These are phyloP conservation scores for Musa acuminata DNA, from an alignment of 176 grass and related monocot species.

Conservation along the genomic window DNA sequence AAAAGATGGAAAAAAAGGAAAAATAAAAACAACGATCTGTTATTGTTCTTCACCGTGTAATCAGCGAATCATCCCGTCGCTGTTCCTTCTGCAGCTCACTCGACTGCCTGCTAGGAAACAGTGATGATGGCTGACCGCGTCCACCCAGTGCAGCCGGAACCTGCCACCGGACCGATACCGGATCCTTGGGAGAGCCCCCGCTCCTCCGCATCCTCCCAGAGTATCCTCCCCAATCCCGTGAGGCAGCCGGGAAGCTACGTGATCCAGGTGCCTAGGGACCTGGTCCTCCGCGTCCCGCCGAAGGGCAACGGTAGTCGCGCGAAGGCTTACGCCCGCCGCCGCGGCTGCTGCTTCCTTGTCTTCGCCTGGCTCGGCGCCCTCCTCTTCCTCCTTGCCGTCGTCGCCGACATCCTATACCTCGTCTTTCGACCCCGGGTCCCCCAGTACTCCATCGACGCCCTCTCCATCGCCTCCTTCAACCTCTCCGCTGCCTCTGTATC, in stretches of 20 bases:
- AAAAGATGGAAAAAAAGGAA: too few species aligned
- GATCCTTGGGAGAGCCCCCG: background rate
- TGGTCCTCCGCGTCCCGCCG: conserved; percentile 55
- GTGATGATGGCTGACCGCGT: conserved; percentile 20
- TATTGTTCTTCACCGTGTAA: too few species aligned
- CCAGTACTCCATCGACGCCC: conserved; percentile 33
- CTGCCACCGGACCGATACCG: background rate
- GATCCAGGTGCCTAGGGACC: conserved; percentile 70
- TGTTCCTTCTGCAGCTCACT: background rate
- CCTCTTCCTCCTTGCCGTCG: background rate
- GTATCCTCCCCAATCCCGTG: background rate
- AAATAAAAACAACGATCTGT: too few species aligned
- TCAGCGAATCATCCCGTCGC: too few species aligned
- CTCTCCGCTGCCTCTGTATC: conserved; percentile 7
- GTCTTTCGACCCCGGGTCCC: conserved; percentile 56
- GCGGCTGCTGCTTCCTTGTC: background rate
- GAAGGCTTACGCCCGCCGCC: conserved; percentile 34
- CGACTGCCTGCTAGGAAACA: background rate
- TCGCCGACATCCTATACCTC: conserved; percentile 17
- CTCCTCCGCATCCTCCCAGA: background rate
- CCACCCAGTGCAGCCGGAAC: conserved; percentile 7
- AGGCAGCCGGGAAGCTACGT: conserved; percentile 37
- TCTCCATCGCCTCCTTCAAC: background rate
- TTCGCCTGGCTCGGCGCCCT: background rate
- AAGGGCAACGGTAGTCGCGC: conserved; percentile 40